These are phyloP conservation scores for Aspergillus tamarii DNA, from an alignment of 2,329 filamentous ascomycete genomes.

Conservation along the genomic window DNA sequence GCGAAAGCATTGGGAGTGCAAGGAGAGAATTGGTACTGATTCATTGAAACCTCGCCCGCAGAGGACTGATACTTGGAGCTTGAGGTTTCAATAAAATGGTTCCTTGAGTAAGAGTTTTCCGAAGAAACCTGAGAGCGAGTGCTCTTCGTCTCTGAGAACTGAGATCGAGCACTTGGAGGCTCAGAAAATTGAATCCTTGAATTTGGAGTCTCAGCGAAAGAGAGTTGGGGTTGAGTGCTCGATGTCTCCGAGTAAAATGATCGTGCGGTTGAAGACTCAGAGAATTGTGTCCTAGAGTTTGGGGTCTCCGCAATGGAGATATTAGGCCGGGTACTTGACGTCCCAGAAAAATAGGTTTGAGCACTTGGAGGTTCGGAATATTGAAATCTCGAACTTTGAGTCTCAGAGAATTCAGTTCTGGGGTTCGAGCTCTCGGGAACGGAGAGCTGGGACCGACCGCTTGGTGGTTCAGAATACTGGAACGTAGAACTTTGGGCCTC, in stretches of 20 bases:
- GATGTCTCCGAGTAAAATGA: neutral
- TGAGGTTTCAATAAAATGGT: slow-evolving; percentile 52
- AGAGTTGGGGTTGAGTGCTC: neutral
- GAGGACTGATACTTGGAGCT: slow-evolving; percentile 32
- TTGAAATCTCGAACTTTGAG: neutral
- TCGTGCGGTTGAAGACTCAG: neutral
- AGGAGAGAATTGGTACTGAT: slow-evolving; percentile 18
- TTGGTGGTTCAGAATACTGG: neutral
- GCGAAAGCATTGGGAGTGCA: slow-evolving; percentile 60
- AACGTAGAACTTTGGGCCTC: neutral
- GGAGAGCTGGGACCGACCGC: neutral
- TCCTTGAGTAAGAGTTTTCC: neutral
- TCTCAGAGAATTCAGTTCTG: neutral
- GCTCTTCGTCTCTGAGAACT: neutral
- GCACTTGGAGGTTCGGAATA: neutral
- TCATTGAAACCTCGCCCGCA: neutral
- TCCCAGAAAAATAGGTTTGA: neutral
- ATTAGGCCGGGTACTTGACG: neutral
- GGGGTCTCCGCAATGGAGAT: neutral
- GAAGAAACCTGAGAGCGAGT: neutral
- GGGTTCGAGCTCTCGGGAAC: neutral
- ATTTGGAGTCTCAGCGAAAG: neutral
- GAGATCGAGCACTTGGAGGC: neutral
- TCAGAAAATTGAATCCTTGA: neutral
- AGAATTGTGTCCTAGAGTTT: neutral